Evolutionary conservation across 768 basidiomycete genomes (phyloP), one percentile per base, ranked within the genome.

Genomic region (Coprinopsis marcescibilis): DNA sequence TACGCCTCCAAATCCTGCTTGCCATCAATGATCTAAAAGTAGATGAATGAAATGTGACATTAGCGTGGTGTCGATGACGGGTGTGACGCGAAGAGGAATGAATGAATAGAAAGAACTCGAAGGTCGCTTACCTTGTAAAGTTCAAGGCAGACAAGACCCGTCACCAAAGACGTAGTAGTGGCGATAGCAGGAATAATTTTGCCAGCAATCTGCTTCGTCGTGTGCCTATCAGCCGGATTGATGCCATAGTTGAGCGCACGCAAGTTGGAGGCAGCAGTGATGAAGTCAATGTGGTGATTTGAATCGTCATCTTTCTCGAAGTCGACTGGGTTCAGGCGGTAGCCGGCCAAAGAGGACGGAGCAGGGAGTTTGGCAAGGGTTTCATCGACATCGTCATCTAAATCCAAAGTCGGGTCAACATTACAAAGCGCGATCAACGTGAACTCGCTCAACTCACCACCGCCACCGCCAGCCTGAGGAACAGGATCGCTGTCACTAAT

Each of bases 141-240:
- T 68, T 99, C 96, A 43, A 98, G 66, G 65, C 95, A 97, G 37
- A 95, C 90, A 48, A 98, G 66, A 15, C 95, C 95, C n/a, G 91
- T 91, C 39, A 96, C 89, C 41, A 97, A 78, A 14, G 93, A 85
- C 1, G 96, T 98, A 3, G 95, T 97, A 4, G 95, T 98, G n/a
- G 94, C 95, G 59, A 98, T 97, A 17, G 96, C 96, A 48, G 96
- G 96, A 53, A 99, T 98, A 61, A 98, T 98, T 75, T 98, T 98
- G 40, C 96, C 95, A 12, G 94, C 94, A 59, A 97, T 95, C 65
- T 93, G 89, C 72, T 98, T 98, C 33, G 96, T 98, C 43, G 83
- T 77, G 68, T 98, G 94, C 43, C 83, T 78, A 65, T 94, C 90
- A 12, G 94, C 91, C 15, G 76, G 69, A 40, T 77, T 75, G 59